phyloP scores from a whole-genome alignment of 73 alveolate species.

The Paraurostyla sp. region DNA sequence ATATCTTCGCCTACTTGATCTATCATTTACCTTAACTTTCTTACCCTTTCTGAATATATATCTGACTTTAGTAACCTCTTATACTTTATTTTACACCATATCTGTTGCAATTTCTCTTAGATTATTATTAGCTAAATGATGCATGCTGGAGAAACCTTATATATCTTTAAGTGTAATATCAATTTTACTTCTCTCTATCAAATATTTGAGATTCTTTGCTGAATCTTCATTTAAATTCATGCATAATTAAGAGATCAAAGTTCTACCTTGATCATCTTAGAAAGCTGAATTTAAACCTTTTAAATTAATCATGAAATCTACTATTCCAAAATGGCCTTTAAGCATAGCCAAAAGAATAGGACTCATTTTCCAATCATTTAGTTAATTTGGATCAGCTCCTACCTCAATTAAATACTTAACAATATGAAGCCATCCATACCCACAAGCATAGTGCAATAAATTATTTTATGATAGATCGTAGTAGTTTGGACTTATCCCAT shows the following conservation, averaged over 20 bases:
- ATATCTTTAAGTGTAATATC: conserved; percentile 87
- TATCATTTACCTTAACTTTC: background rate
- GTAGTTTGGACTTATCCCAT: conserved; percentile 83
- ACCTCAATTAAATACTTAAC: conserved; percentile 76
- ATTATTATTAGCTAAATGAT: conserved; percentile 66
- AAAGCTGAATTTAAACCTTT: conserved; percentile 87
- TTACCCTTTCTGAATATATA: conserved; percentile 26
- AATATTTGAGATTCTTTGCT: conserved; percentile 81
- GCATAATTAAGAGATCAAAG: conserved; percentile 86
- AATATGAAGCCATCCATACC: conserved; percentile 82
- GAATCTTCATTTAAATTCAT: conserved; percentile 80
- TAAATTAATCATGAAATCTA: conserved; percentile 81
- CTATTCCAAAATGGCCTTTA: conserved; percentile 91
- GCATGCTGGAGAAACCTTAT: conserved; percentile 88
- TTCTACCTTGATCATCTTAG: conserved; percentile 93
- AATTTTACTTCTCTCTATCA: conserved; percentile 85
- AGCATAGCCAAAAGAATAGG: conserved; percentile 47
- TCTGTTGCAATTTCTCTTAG: background rate
- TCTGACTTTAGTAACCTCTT: background rate
- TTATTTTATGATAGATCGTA: conserved; percentile 83
- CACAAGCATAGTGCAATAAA: conserved; percentile 87
- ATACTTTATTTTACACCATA: background rate
- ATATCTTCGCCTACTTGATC: background rate
- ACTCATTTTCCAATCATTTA: conserved; percentile 75
- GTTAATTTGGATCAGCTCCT: conserved; percentile 76